Percentiles rank a stretch among this genome's conserved stretches.
Conservation (phyloP, 192 early-diverging fungal genomes). For the Oehlia diaphana region DNA sequence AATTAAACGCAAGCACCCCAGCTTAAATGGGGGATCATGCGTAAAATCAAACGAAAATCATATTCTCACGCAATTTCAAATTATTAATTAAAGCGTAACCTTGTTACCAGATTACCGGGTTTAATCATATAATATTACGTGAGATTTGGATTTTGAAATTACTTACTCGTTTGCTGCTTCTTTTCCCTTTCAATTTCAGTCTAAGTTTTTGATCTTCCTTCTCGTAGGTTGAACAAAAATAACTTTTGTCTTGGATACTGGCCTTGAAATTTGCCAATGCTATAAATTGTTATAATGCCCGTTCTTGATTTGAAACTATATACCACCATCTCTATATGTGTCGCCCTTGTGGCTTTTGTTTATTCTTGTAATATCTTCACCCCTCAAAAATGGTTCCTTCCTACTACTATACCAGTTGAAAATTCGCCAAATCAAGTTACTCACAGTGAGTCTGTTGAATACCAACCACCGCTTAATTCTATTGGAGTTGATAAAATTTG, state of each 20-base stretch:
- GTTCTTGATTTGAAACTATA: slow-evolving; percentile 20
- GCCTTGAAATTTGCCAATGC: slow-evolving; percentile 1
- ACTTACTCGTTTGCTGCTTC: no score
- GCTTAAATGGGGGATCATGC: no score
- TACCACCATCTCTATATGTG: slow-evolving; percentile 13
- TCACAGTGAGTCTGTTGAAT: not conserved
- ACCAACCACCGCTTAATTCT: not conserved
- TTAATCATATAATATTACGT: no score
- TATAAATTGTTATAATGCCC: slow-evolving; percentile 18
- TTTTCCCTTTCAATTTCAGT: no score
- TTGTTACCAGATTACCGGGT: no score
- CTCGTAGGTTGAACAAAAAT: no score
- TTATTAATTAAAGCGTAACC: no score
- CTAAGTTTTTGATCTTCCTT: no score
- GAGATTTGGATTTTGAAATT: no score
- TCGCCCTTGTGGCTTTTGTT: slow-evolving; percentile 14
- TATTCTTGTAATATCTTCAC: slow-evolving; percentile 8
- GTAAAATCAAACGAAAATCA: no score
- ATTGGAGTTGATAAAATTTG: slow-evolving; percentile 28
- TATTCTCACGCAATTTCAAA: no score
- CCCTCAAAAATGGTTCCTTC: not conserved
- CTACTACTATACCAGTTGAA: not conserved
- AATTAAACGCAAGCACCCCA: no score
- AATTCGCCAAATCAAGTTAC: not conserved
- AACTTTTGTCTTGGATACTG: not conserved